phyloP scores from a whole-genome alignment of 306 rosid genomes.

The Neltuma alba region DNA sequence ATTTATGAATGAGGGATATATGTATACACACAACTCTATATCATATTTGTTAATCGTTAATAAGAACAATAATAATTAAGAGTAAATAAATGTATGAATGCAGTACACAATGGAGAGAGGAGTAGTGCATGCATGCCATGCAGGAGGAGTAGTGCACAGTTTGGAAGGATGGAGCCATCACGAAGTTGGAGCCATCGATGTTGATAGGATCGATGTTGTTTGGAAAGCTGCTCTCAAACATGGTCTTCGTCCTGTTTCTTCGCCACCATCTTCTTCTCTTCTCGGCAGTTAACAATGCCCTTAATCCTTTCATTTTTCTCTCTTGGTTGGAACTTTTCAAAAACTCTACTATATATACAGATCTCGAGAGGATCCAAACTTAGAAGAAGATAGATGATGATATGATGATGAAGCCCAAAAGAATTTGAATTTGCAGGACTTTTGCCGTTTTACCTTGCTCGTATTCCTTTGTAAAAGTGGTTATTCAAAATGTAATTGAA shows the following conservation, averaged over 20 bases:
- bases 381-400: background rate
- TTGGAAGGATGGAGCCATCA: slow-evolving; percentile 94
- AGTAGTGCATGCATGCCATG: slow-evolving; percentile 98
- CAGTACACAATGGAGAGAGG: slow-evolving; percentile 98
- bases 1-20: no score
- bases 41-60: no score
- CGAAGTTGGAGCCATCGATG: slow-evolving; percentile 93
- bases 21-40: no score
- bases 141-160: slow-evolving; percentile 91
- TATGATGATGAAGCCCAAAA: background rate
- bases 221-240: slow-evolving; percentile 93
- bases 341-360: background rate
- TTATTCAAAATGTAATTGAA: background rate
- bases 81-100: background rate
- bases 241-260: slow-evolving; percentile 74
- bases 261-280: background rate
- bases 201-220: slow-evolving; percentile 81
- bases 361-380: background rate
- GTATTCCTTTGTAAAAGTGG: slow-evolving; percentile 17
- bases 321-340: background rate
- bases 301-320: background rate
- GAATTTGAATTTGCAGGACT: background rate
- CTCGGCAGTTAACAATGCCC: background rate
- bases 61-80: background rate
- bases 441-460: slow-evolving; percentile 2